Base-by-base conservation (phyloP, 352 stramenopile genomes). In the Phytophthora brassicae region DNA sequence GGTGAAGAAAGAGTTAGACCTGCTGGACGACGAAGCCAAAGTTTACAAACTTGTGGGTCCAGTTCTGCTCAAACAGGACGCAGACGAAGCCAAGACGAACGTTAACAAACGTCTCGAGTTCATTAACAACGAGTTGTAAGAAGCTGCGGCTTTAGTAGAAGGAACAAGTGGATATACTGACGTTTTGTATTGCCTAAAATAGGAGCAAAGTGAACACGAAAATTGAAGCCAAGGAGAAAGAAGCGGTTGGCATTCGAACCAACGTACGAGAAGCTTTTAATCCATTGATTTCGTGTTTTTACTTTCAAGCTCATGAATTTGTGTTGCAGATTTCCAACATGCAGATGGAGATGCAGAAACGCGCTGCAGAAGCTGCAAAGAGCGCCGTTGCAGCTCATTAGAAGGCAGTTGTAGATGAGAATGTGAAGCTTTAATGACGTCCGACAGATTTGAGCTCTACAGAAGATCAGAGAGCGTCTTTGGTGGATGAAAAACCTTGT, bases 71-170 rank as follows among this genome's bases (percentile, higher is more conserved):
- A 97, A 97, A 68, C 96, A 99, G 71, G 94, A 98, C 39, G 79
- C 96, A 33, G 79, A 86, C 31, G 94, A 98, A 65, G 94, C 94
- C 43, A 97, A 97, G 66, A 86, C 89, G 13, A 99, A 97, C 59
- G 93, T 99, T 8, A 84, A 88, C 36, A 98, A 99, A 75, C 84
- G 94, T 33, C 81, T 98, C 56, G 94, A 99, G 77, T 99, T 98
- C 64, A 98, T 99, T 70, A 91, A 89, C 48, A 89, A 94, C 41
- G 94, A 99, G 67, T 75, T 98, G 86, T 92, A 68, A 62, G 79
- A 22, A 20, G 57, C 4, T 7, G 29, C 31, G 4, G 4, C 31
- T n/a, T n/a, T n/a, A n/a, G n/a, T n/a, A n/a, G n/a, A n/a, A n/a
- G n/a, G n/a, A 14, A 14, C 2, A 11, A 5, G 31, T 38, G 35